Evolutionary conservation across 257 asterid species (phyloP).

Genomic region (Echites panduratus): DNA sequence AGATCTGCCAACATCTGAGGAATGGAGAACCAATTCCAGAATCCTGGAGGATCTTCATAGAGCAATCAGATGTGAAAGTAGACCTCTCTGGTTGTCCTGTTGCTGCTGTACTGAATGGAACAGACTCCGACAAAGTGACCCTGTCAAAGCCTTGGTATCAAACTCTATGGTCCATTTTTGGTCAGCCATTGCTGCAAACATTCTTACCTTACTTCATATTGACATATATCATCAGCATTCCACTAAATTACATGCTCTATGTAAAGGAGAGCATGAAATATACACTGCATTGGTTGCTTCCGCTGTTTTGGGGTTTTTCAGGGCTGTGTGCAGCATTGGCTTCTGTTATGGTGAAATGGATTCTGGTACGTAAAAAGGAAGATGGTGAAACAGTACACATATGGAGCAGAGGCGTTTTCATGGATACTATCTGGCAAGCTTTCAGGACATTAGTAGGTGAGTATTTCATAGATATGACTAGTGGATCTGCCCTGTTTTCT

Average conservation of each 20-base stretch:
- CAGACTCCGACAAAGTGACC: conserved; percentile 34
- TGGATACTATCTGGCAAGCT: conserved; percentile 88
- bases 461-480: conserved; percentile 58
- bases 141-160: conserved; percentile 53
- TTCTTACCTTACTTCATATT: conserved; percentile 56
- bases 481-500: conserved; percentile 55
- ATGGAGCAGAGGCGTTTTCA: conserved; percentile 54
- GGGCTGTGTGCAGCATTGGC: conserved; percentile 45
- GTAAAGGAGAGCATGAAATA: conserved; percentile 24
- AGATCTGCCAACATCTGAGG: conserved; percentile 75
- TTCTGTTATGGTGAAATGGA: conserved; percentile 50
- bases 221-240: conserved; percentile 40
- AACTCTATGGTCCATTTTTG: conserved; percentile 53
- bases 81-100: conserved; percentile 81
- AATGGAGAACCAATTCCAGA: conserved; percentile 73
- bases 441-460: conserved; percentile 63
- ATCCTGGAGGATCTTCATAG: conserved; percentile 72
- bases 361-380: conserved; percentile 59
- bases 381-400: conserved; percentile 53
- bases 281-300: conserved; percentile 51
- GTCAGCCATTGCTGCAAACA: conserved; percentile 69
- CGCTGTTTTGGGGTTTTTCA: conserved; percentile 67
- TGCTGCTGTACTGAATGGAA: conserved; percentile 29
- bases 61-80: conserved; percentile 76
- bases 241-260: conserved; percentile 32